Evolutionary conservation across 2,329 filamentous ascomycete species (phyloP).

Genomic region (Pseudocercospora eumusae): DNA sequence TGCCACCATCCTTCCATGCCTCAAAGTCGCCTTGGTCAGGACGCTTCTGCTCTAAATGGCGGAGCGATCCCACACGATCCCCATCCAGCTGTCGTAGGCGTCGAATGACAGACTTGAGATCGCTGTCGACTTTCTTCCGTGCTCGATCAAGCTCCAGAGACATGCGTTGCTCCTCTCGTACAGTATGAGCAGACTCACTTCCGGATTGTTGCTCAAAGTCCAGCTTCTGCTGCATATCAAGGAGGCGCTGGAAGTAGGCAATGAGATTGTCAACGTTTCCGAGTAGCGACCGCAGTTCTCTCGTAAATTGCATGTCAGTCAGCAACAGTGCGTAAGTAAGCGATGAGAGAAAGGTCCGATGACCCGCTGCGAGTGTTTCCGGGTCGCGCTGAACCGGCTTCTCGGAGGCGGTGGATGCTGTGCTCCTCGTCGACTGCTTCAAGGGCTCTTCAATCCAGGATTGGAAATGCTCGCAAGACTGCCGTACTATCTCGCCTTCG

Average conservation of each 20-base stretch:
- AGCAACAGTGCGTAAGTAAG: constrained; percentile 68
- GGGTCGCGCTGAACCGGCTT: constrained; percentile 65
- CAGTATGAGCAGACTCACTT: constrained; percentile 58
- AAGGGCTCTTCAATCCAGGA: constrained; percentile 56
- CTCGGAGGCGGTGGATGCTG: not conserved
- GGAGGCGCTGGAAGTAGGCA: constrained; percentile 72
- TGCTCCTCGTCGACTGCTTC: constrained; percentile 4
- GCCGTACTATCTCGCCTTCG: constrained; percentile 82
- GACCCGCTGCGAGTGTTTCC: constrained; percentile 77
- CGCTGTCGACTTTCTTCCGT: constrained; percentile 64
- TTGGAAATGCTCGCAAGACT: constrained; percentile 78
- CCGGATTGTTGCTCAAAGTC: constrained; percentile 83
- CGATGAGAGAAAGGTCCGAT: constrained; percentile 71
- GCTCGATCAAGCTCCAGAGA: constrained; percentile 64
- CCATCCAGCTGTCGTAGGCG: constrained; percentile 63
- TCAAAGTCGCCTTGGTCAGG: constrained; percentile 55
- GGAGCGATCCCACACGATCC: constrained; percentile 42
- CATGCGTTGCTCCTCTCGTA: constrained; percentile 70
- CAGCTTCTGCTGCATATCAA: constrained; percentile 72
- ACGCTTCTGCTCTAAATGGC: constrained; percentile 30
- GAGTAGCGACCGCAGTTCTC: constrained; percentile 65
- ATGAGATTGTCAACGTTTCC: constrained; percentile 79
- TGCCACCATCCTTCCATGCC: constrained; percentile 67
- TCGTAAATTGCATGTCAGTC: constrained; percentile 63
- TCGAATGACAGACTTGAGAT: constrained; percentile 63